These are phyloP conservation scores for Paecilomyces sp. DNA, from an alignment of 2,329 filamentous ascomycete genomes.

Conservation along the genomic window DNA sequence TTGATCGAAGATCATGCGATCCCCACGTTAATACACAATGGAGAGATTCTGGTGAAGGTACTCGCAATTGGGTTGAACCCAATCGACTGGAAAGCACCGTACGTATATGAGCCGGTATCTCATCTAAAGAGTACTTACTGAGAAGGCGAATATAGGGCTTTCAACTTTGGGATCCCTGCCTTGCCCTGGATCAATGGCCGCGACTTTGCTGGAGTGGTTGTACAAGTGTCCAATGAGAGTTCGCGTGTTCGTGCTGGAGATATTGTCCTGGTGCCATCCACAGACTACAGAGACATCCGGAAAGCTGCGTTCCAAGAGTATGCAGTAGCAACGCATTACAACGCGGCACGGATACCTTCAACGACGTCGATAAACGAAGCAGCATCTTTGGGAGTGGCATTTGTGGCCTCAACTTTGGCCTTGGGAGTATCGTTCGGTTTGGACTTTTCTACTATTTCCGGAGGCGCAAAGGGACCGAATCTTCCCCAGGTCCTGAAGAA, in stretches of 20 bases:
- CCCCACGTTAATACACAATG: constrained; percentile 37
- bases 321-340: constrained; percentile 57
- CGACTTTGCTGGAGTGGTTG: constrained; percentile 61
- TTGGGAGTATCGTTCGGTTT: constrained; percentile 64
- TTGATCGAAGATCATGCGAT: constrained; percentile 39
- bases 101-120: constrained; percentile 21
- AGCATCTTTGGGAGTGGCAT: constrained; percentile 62
- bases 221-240: constrained; percentile 35
- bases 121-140: background rate
- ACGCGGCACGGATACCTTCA: constrained; percentile 55
- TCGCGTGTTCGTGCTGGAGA: constrained; percentile 53
- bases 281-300: constrained; percentile 64
- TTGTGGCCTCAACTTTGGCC: constrained; percentile 60
- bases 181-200: constrained; percentile 64
- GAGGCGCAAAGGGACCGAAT: constrained; percentile 48
- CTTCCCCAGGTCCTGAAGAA: constrained; percentile 45
- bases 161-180: constrained; percentile 60
- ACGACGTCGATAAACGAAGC: constrained; percentile 48
- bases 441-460: constrained; percentile 50
- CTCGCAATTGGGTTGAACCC: constrained; percentile 65
- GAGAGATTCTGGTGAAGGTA: constrained; percentile 58
- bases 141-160: constrained; percentile 45
- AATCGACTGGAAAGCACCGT: constrained; percentile 71
- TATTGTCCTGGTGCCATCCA: constrained; percentile 52
- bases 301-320: constrained; percentile 69